A percentile compares a stretch with the other conserved stretches of the same genome.
These are phyloP conservation scores for Candida golubevii DNA, from an alignment of 805 yeast species.

Conservation along the genomic window DNA sequence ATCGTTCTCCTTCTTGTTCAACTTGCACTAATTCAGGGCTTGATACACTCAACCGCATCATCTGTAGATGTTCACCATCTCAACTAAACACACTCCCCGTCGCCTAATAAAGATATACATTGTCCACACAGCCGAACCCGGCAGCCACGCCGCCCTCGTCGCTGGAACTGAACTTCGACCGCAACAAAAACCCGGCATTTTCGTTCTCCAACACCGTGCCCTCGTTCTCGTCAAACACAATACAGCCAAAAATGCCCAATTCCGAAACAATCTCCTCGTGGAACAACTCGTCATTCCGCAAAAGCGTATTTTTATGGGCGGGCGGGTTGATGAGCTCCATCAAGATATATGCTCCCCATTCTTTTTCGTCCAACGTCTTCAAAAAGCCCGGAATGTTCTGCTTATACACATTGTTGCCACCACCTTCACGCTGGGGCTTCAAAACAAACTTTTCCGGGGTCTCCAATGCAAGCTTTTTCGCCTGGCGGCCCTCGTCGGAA, in stretches of 20 bases:
- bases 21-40: too few species aligned
- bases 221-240: slow-evolving; percentile 62
- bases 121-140: slow-evolving; percentile 96
- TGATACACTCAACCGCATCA: too few species aligned
- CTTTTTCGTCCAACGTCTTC: slow-evolving; percentile 50
- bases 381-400: slow-evolving; percentile 78
- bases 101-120: slow-evolving; percentile 50
- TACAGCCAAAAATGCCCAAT: slow-evolving; percentile 84
- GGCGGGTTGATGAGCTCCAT: slow-evolving; percentile 92
- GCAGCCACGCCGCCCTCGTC: slow-evolving; percentile 99
- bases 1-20: too few species aligned
- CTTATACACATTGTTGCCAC: slow-evolving; percentile 92
- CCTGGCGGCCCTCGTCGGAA: slow-evolving; percentile 55
- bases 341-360: slow-evolving; percentile 87
- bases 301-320: slow-evolving; percentile 58
- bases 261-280: slow-evolving; percentile 83
- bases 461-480: slow-evolving; percentile 63
- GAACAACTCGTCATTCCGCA: slow-evolving; percentile 59
- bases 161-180: slow-evolving; percentile 73
- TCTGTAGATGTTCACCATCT: too few species aligned
- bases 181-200: slow-evolving; percentile 76
- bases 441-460: slow-evolving; percentile 71
- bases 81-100: not conserved
- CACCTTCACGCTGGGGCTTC: slow-evolving; percentile 99
- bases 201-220: slow-evolving; percentile 59